Base-by-base conservation (phyloP, 495 filamentous ascomycete genomes). In the Hypoxylon crocopeplum region DNA sequence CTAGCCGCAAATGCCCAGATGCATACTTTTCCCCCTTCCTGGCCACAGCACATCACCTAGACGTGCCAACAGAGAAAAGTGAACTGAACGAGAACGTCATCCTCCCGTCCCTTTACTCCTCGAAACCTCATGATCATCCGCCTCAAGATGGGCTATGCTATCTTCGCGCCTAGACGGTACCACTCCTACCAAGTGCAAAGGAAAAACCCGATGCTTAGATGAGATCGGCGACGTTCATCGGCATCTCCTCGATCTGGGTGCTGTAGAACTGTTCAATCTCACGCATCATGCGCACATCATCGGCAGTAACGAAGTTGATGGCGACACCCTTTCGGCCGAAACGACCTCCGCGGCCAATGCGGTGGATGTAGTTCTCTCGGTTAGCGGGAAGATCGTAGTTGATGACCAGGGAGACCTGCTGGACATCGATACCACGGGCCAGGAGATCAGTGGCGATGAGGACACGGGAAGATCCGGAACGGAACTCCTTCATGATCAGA, bases 301-400 rank as follows among this genome's bases (percentile, higher is more conserved):
- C 94, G 68, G 90, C 91, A 51, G 95, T 98, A 73, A 98, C 94
- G 77, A 98, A 98, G 88, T 98, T 98, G 84, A 98, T 98, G 65
- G 94, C 95, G 75, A 98, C 94, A 88, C 94, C 94, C 85, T 98
- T 98, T 73, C 94, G 90, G 75, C 94, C 94, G 81, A 98, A 98
- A 83, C 94, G 91, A 77, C 94, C 94, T 76, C 92, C 91, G 82
- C 94, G 92, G 82, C 94, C 94, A 72, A 98, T 98, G 68, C 94
- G 88, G 81, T 98, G 94, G 78, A 98, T 98, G 88, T 98, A 98
- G 84, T 98, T 98, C 81, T 98, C 94, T 72, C 94, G 91, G 82
- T 98, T 98, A 76, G 91, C 90, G 49, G 94, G 94, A 13, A 98
- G 83, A 75, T 98, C 94, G 79, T 98, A 98, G 85, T 98, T 98